Conservation (phyloP, 805 yeast species). For the Candida fluviatilis region DNA sequence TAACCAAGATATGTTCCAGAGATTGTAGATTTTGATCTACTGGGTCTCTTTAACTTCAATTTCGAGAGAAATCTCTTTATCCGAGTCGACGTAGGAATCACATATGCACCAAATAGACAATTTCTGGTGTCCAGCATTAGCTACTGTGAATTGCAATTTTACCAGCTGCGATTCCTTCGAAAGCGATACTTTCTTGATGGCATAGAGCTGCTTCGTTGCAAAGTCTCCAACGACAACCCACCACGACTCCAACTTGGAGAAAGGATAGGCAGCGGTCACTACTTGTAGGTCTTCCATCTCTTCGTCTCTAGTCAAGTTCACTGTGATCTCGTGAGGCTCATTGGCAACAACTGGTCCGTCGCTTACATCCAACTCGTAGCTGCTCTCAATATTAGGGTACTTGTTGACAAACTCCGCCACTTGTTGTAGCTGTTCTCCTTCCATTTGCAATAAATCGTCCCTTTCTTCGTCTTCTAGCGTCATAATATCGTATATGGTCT, state of each 20-base stretch:
- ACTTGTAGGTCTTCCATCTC: conserved; percentile 64
- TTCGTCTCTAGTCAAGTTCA: conserved; percentile 67
- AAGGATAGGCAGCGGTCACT: conserved; percentile 56
- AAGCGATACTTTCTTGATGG: conserved; percentile 62
- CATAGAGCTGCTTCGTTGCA: conserved; percentile 56
- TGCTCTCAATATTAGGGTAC: conserved; percentile 80
- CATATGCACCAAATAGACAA: conserved; percentile 82
- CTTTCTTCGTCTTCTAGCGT: conserved; percentile 75
- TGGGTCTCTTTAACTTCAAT: conserved; percentile 32
- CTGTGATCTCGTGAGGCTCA: conserved; percentile 43
- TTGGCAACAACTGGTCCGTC: conserved; percentile 39
- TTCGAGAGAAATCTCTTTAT: conserved; percentile 66
- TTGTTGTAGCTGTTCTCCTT: conserved; percentile 43
- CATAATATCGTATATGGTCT: conserved; percentile 76
- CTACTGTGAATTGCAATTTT: conserved; percentile 52
- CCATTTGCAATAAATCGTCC: conserved; percentile 54
- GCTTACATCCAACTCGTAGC: conserved; percentile 44
- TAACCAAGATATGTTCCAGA: no score
- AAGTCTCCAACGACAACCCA: conserved; percentile 84
- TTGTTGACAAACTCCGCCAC: conserved; percentile 88
- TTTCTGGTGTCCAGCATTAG: conserved; percentile 56
- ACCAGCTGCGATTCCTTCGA: conserved; percentile 49
- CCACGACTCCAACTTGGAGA: conserved; percentile 66
- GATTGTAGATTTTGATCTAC: no score
- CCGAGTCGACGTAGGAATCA: conserved; percentile 91